A percentile compares a stretch with the other conserved stretches of the same genome.
phyloP scores from a whole-genome alignment of 2,329 filamentous ascomycete genomes.

The Didymella keratinophila region DNA sequence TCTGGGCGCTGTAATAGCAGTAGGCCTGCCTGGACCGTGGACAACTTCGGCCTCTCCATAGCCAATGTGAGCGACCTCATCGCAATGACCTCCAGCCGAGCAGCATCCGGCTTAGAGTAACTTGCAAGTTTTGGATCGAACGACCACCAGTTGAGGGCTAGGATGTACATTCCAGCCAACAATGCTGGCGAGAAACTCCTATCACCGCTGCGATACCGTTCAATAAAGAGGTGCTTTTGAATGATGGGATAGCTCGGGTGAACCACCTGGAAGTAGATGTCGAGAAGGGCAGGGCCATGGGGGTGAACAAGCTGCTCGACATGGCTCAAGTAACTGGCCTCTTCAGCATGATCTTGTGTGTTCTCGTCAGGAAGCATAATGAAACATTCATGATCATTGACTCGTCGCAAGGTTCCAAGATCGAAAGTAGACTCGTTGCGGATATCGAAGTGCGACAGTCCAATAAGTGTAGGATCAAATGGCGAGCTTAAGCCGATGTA shows the following conservation, averaged over 20 bases:
- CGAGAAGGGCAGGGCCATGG: constrained; percentile 77
- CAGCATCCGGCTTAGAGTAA: constrained; percentile 74
- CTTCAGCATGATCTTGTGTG: constrained; percentile 75
- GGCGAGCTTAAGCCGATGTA: constrained; percentile 85
- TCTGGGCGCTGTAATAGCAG: constrained; percentile 78
- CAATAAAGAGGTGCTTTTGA: constrained; percentile 80
- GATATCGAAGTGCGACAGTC: constrained; percentile 79
- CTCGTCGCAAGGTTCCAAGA: constrained; percentile 70
- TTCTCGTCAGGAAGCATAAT: constrained; percentile 78
- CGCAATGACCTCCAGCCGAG: constrained; percentile 75
- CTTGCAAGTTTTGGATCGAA: constrained; percentile 71
- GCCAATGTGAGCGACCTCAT: constrained; percentile 76
- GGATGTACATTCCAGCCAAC: constrained; percentile 80
- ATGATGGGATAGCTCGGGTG: constrained; percentile 85
- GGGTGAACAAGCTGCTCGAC: constrained; percentile 80
- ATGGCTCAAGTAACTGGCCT: constrained; percentile 71
- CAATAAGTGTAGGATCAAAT: constrained; percentile 83
- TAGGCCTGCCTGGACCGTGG: constrained; percentile 79
- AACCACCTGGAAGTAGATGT: constrained; percentile 81
- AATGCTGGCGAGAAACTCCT: constrained; percentile 78
- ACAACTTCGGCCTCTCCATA: constrained; percentile 82
- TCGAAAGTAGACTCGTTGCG: constrained; percentile 81
- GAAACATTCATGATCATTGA: constrained; percentile 80
- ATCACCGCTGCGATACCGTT: constrained; percentile 77
- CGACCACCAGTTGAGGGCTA: constrained; percentile 90